Percentiles rank a stretch among this genome's conserved stretches.
Conservation (phyloP, 305 asterid genomes). For the Fraxinus floribunda region DNA sequence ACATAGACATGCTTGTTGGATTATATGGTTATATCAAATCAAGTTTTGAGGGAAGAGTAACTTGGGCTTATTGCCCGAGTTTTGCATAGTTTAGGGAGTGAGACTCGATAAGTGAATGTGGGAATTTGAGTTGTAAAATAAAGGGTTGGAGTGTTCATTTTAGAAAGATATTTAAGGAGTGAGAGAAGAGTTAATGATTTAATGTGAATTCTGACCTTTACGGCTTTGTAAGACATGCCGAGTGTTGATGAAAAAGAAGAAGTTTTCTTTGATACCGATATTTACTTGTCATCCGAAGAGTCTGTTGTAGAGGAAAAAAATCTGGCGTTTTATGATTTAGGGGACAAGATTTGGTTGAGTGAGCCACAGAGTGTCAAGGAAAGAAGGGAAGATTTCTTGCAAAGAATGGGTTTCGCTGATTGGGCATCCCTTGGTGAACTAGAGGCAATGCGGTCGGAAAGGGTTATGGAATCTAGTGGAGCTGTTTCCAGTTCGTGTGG, state of each 20-base stretch:
- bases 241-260: constrained; percentile 47
- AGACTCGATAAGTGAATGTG: constrained; percentile 47
- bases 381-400: constrained; percentile 44
- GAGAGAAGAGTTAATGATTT: constrained; percentile 24
- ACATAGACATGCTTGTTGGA: constrained; percentile 31
- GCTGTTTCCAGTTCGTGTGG: constrained; percentile 27
- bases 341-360: constrained; percentile 56
- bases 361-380: constrained; percentile 63
- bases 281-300: constrained; percentile 42
- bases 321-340: constrained; percentile 2
- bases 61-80: constrained; percentile 24
- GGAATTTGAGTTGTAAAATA: constrained; percentile 22
- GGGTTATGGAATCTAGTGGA: constrained; percentile 28
- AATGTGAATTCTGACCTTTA: constrained; percentile 29
- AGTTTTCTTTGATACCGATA: constrained; percentile 59
- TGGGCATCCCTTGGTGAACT: constrained; percentile 15
- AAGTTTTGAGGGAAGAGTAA: constrained; percentile 4
- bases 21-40: neutral
- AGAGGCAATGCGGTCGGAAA: constrained; percentile 19
- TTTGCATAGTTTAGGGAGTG: constrained; percentile 30
- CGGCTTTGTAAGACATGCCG: constrained; percentile 44
- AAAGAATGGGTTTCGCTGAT: constrained; percentile 48
- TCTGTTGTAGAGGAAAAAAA: constrained; percentile 16
- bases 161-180: constrained; percentile 10
- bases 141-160: constrained; percentile 19